These are phyloP conservation scores for Fusarium verticillioides DNA, from an alignment of 2,329 filamentous ascomycete genomes.

Conservation along the genomic window DNA sequence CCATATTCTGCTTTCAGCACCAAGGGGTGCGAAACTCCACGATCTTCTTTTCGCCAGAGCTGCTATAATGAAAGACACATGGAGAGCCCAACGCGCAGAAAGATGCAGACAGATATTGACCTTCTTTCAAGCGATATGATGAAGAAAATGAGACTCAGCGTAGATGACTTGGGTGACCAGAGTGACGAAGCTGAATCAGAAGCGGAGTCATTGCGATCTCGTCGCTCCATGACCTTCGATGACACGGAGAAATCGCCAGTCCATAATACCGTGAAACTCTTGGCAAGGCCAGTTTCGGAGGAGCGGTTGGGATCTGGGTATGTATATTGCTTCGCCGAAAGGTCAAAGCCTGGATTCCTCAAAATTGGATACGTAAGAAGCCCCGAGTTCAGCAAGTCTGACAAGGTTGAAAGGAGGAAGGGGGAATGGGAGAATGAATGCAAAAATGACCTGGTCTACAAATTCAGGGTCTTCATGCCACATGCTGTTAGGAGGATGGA, in stretches of 20 bases:
- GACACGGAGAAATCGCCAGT: not conserved
- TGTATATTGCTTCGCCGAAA: conserved; percentile 21
- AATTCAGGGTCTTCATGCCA: not conserved
- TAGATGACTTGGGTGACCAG: not conserved
- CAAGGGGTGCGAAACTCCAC: not conserved
- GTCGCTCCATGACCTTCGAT: not conserved
- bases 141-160: not conserved
- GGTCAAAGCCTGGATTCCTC: conserved; percentile 1
- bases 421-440: fast-evolving
- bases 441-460: not conserved
- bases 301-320: not conserved
- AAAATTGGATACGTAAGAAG: conserved; percentile 5
- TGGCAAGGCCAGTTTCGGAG: not conserved
- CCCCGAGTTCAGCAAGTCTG: not conserved
- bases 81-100: conserved; percentile 11
- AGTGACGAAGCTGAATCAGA: not conserved
- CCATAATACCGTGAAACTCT: not conserved
- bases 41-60: not conserved
- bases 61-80: not conserved
- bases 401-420: not conserved
- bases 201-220: not conserved
- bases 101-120: too few relatives aligned
- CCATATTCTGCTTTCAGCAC: conserved; percentile 3
- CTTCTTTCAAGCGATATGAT: not conserved
- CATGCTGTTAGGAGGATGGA: conserved; percentile 3